These are phyloP conservation scores for Achaetomium macrosporum DNA, from an alignment of 2,329 filamentous ascomycete species.

Conservation along the genomic window DNA sequence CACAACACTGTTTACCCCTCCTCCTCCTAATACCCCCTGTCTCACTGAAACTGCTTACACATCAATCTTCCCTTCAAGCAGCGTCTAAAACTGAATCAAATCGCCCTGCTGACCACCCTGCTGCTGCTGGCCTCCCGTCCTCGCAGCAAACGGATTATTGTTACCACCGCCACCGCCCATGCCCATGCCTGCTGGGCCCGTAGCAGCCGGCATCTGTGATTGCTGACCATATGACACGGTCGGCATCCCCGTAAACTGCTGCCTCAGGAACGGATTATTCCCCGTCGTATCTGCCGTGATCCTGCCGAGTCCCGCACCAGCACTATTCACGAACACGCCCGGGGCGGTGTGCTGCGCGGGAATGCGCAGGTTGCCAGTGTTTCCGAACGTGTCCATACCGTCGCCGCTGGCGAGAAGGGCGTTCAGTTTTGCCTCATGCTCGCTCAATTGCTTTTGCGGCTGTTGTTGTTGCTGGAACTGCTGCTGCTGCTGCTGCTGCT, in stretches of 20 bases:
- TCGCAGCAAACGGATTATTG: conserved; percentile 54
- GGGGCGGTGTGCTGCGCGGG: conserved; percentile 95
- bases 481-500: conserved; percentile 23
- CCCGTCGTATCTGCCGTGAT: conserved; percentile 67
- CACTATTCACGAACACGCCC: conserved; percentile 93
- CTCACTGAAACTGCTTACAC: too few species aligned
- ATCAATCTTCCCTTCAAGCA: neutral
- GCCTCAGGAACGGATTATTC: conserved; percentile 83
- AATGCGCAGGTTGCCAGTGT: conserved; percentile 92
- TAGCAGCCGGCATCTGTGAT: conserved; percentile 50
- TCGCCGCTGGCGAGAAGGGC: conserved; percentile 80
- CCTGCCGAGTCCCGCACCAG: conserved; percentile 69
- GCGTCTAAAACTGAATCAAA: conserved; percentile 55
- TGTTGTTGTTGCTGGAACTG: conserved; percentile 36
- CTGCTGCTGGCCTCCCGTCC: conserved; percentile 42
- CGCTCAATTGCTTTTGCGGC: conserved; percentile 51
- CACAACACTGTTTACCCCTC: neutral
- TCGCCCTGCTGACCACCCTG: conserved; percentile 38
- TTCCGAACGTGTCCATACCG: conserved; percentile 94
- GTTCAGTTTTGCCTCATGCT: conserved; percentile 73
- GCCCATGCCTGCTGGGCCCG: conserved; percentile 52
- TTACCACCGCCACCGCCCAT: conserved; percentile 28
- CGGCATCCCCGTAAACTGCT: conserved; percentile 76
- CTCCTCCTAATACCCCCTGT: neutral
- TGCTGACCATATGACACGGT: conserved; percentile 45